Evolutionary conservation across 2,329 filamentous ascomycete species (phyloP), one percentile per base, ranked within the genome.

Genomic region (Penicillium palitans): DNA sequence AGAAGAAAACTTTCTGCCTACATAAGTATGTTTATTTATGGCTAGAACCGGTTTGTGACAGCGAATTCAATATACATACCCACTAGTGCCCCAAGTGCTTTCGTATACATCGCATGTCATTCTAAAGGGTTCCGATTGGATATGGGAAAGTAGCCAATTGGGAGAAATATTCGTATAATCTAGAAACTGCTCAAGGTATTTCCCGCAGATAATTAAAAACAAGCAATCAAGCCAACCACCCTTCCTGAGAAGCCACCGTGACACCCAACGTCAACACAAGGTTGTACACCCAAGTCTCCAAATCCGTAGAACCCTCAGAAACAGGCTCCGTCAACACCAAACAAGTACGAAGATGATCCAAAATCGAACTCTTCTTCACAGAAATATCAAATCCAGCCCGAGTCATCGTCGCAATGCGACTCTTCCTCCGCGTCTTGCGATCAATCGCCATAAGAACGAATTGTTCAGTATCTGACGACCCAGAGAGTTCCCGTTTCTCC

Each of bases 181-280:
- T 15, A 29, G 17, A 45, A 31, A 15, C 6, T 12, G 15, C 17
- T n/a, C 15, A 35, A 12, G 29, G 1, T 25, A 7, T 17, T 17
- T 4, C 13, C 12, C 24, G 4, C 6, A 27, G 35, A 24, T n/a
- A 1, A 25, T 37, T 17, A n/a, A 48, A 21, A 37, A 21, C 19
- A 4, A 6, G 1, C 7, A 41, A 15, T 54, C 21, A 60, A 39
- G 39, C 46, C 13, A 68, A 42, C 72, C 71, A 74, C 0, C 68
- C 66, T 57, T 72, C 67, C 41, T 65, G 55, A 55, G 64, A 60
- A 19, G 68, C 67, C 49, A 74, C 64, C 59, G 69, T 69, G 2
- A 70, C 61, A 29, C 73, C 68, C 58, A 74, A 42, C 35, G 71
- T 67, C 54, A 76, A 60, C 51, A 73, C 61, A 10, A 68, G 52